Conservation (phyloP, 768 basidiomycete species). For the Galerina marginata region DNA sequence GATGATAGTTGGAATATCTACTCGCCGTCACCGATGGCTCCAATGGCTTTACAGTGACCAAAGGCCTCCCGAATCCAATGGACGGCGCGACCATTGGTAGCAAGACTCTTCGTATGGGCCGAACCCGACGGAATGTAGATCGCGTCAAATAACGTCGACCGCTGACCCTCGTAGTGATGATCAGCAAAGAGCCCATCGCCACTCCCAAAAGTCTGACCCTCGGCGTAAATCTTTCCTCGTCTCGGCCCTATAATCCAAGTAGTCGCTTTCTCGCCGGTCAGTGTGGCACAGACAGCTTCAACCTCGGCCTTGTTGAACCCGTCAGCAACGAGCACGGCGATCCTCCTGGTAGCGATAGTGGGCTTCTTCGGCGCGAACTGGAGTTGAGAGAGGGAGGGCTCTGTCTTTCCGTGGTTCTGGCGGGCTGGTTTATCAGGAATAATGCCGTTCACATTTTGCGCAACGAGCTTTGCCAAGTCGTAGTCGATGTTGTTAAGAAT, state of each 20-base stretch:
- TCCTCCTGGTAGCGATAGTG: slow-evolving; percentile 67
- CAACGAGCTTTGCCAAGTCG: slow-evolving; percentile 72
- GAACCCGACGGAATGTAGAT: slow-evolving; percentile 77
- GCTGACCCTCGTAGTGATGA: slow-evolving; percentile 77
- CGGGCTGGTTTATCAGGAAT: slow-evolving; percentile 57
- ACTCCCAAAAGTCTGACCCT: slow-evolving; percentile 31
- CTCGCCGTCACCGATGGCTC: slow-evolving; percentile 71
- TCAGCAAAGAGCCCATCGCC: slow-evolving; percentile 53
- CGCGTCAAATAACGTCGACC: slow-evolving; percentile 87
- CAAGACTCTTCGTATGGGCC: slow-evolving; percentile 60
- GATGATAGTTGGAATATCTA: neutral
- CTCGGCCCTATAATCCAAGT: slow-evolving; percentile 71
- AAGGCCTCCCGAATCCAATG: slow-evolving; percentile 88
- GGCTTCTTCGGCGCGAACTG: slow-evolving; percentile 59
- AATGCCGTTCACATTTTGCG: slow-evolving; percentile 64
- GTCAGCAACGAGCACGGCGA: slow-evolving; percentile 79
- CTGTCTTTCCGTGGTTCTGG: slow-evolving; percentile 62
- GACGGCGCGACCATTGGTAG: slow-evolving; percentile 69
- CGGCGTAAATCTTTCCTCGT: slow-evolving; percentile 56
- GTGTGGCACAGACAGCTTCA: slow-evolving; percentile 56
- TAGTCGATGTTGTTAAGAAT: slow-evolving; percentile 76
- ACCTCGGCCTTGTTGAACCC: slow-evolving; percentile 72
- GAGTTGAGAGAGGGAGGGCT: slow-evolving; percentile 62
- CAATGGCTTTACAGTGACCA: slow-evolving; percentile 86
- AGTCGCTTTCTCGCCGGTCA: slow-evolving; percentile 59